Conservation (phyloP, 2,329 filamentous ascomycete species). For the Fusarium cyanostomum region DNA sequence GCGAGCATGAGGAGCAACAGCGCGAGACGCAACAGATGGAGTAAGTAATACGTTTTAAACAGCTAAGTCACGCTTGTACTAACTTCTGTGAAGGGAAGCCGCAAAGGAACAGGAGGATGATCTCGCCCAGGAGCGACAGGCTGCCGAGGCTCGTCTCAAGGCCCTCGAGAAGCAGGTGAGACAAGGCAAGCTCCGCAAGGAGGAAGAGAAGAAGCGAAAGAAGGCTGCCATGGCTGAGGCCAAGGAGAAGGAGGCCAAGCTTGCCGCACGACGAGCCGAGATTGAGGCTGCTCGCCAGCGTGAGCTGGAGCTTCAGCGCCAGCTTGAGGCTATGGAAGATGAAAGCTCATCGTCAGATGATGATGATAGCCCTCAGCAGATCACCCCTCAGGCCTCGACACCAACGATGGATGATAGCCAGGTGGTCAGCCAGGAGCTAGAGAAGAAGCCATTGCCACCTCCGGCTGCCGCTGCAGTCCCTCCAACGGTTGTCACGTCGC, state of each 20-base stretch:
- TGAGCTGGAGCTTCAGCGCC: constrained; percentile 87
- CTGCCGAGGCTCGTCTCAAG: constrained; percentile 82
- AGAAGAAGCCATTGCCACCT: constrained; percentile 62
- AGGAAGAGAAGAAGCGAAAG: constrained; percentile 93
- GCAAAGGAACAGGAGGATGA: constrained; percentile 82
- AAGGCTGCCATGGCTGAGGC: constrained; percentile 87
- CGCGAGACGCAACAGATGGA: constrained; percentile 79
- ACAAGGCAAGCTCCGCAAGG: constrained; percentile 93
- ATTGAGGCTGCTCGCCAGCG: constrained; percentile 91
- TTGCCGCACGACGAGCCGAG: constrained; percentile 87
- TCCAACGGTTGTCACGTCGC: constrained; percentile 61
- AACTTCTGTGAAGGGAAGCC: constrained; percentile 67
- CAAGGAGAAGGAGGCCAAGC: constrained; percentile 85
- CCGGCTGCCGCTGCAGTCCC: constrained; percentile 54
- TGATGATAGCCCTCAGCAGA: constrained; percentile 79
- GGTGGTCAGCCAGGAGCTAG: constrained; percentile 63
- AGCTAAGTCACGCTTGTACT: constrained; percentile 23
- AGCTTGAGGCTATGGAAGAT: constrained; percentile 79
- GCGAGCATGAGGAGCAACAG: constrained; percentile 80
- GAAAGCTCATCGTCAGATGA: constrained; percentile 82
- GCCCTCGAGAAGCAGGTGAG: constrained; percentile 94
- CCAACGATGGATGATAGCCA: constrained; percentile 64
- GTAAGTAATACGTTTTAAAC: constrained; percentile 66
- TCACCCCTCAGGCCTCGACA: constrained; percentile 69
- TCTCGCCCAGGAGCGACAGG: constrained; percentile 80